Base-by-base conservation (phyloP, 2,329 filamentous ascomycete genomes). In the Periconia sp. region DNA sequence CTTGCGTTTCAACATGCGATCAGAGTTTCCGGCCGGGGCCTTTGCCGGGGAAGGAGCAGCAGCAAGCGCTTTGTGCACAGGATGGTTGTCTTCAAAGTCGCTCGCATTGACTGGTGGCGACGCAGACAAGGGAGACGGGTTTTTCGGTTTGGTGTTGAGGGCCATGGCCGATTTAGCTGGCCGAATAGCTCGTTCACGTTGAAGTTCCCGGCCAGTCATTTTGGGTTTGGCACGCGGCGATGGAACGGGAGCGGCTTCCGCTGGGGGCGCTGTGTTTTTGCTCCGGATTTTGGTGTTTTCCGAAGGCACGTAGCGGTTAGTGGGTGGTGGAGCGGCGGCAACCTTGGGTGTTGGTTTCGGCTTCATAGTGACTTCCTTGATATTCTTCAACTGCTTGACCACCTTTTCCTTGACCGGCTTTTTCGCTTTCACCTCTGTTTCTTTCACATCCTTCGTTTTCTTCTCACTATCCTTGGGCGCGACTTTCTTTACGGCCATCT, bases 41-140 rank as follows among this genome's bases (percentile, higher is more conserved):
- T 74, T 75, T 14, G 65, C 67, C 2, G 70, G 65, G 5, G 73
- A 74, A 2, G 68, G 57, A 19, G 67, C 65, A 9, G 66, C 70
- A 13, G 68, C 70, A 23, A 72, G 69, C 11, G 66, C 67, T 44
- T 74, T 74, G 60, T 74, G 68, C 14, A 72, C 68, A 13, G 73
- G 71, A 49, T 76, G 64, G 58, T 74, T 73, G 63, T 79, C 74
- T 56, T 82, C 75, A 51, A 82, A 74, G 63, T 86, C 82, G 18
- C 83, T 85, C 27, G 81, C 81, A 65, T 84, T 85, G 55, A 84
- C 79, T 6, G 84, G 83, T 19, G 83, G 82, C 2, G 84, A 85
- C 7, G 82, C 83, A 10, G 81, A 83, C 11, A 86, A 78, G 13
- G 83, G 84, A 15, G 85, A 86, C 2, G 83, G 83, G 49, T 86